phyloP scores from a whole-genome alignment of 768 basidiomycete species.

The Suillus subluteus region DNA sequence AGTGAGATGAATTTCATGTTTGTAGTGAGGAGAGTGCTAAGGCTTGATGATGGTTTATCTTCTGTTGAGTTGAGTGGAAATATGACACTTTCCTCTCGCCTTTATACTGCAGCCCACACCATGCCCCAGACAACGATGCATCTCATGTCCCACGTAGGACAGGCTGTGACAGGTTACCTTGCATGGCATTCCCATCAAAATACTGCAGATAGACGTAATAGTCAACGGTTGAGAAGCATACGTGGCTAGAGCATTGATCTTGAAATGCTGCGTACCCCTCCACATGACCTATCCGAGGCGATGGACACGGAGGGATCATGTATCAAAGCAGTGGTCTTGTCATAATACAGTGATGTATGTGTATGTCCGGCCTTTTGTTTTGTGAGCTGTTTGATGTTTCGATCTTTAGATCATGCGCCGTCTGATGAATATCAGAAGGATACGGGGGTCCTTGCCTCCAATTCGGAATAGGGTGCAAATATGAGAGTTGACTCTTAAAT shows the following conservation, averaged over 20 bases:
- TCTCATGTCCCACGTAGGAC: not conserved
- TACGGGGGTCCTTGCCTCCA: not conserved
- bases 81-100: not conserved
- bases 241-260: not conserved
- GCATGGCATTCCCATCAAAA: not conserved
- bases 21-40: not conserved
- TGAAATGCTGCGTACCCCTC: not conserved
- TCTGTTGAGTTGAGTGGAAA: constrained; percentile 1
- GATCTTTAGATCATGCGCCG: not conserved
- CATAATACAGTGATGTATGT: not conserved
- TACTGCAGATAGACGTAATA: not conserved
- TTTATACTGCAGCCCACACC: not conserved
- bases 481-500: not conserved
- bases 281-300: constrained; percentile 1
- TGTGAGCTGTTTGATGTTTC: not conserved
- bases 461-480: not conserved
- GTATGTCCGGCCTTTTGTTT: not conserved
- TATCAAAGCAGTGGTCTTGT: not conserved
- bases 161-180: not conserved
- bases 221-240: not conserved
- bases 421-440: not conserved
- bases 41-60: not conserved
- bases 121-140: not conserved
- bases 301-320: not conserved
- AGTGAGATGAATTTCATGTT: constrained; percentile 1